phyloP scores from a whole-genome alignment of 257 asterid genomes.

The Gardenia jasminoides region DNA sequence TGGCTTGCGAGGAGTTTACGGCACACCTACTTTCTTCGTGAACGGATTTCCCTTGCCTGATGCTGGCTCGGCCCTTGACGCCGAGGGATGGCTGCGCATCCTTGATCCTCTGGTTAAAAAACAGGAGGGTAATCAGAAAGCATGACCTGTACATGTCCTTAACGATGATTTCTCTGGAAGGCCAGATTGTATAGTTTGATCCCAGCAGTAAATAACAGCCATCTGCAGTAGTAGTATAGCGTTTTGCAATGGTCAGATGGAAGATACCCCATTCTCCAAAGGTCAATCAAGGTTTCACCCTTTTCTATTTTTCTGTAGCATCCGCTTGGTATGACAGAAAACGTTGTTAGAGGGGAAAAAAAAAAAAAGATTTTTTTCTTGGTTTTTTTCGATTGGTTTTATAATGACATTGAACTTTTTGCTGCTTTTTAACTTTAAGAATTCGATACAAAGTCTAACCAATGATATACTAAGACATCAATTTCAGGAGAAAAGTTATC shows the following conservation, averaged over 20 bases:
- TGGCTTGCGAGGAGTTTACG: constrained; percentile 77
- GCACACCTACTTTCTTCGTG: constrained; percentile 82
- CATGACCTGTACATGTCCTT: too few relatives aligned
- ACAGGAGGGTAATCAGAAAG: constrained; percentile 2
- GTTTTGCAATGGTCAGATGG: too few relatives aligned
- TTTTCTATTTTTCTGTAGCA: too few relatives aligned
- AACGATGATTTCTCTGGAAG: too few relatives aligned
- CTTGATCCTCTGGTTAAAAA: constrained; percentile 56
- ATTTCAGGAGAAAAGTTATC: not conserved
- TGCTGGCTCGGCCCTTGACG: constrained; percentile 58
- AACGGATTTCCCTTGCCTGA: constrained; percentile 83
- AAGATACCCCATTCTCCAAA: too few relatives aligned
- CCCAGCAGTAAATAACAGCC: too few relatives aligned
- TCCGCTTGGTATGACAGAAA: not conserved
- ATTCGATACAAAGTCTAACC: not conserved
- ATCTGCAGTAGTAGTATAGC: too few relatives aligned
- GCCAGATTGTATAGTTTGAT: too few relatives aligned
- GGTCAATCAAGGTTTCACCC: too few relatives aligned
- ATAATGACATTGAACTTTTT: not conserved
- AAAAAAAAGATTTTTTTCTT: not conserved
- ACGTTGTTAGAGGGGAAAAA: too few relatives aligned
- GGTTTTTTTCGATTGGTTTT: not conserved
- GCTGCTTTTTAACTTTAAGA: not conserved
- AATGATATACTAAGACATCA: too few relatives aligned
- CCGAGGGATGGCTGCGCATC: constrained; percentile 50